A percentile compares a stretch with the other conserved stretches of the same genome.
Evolutionary conservation across 202 grass and related monocot genomes (phyloP).

Genomic region (Digitaria exilis): DNA sequence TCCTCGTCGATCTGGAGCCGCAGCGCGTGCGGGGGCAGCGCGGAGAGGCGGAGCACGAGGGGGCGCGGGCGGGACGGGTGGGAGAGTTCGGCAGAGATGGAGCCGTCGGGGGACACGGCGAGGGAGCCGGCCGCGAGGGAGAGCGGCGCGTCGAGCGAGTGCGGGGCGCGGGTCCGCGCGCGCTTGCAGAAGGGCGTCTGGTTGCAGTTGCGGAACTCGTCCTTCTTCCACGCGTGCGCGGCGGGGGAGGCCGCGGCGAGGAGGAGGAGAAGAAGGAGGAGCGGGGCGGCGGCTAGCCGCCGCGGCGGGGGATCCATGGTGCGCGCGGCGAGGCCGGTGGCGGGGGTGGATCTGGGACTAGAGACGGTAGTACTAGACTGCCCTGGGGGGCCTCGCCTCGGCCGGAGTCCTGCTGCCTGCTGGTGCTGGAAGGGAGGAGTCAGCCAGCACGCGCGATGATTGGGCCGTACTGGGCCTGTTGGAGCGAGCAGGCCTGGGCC

Average conservation of each 20-base stretch:
- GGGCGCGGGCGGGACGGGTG: conserved; percentile 51
- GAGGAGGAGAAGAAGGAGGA: conserved; percentile 31
- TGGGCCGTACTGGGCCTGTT: background rate
- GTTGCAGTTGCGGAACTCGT: conserved; percentile 88
- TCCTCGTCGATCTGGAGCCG: conserved; percentile 95
- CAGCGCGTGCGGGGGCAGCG: conserved; percentile 56
- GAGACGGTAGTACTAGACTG: background rate
- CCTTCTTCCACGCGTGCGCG: conserved; percentile 80
- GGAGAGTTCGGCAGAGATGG: conserved; percentile 60
- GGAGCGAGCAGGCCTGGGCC: background rate
- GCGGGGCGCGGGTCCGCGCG: conserved; percentile 58
- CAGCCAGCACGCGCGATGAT: background rate
- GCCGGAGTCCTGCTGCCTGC: conserved; percentile 32
- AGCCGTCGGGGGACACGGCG: conserved; percentile 53
- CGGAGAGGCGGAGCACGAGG: conserved; percentile 80
- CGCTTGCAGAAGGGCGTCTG: conserved; percentile 96
- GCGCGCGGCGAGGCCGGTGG: background rate
- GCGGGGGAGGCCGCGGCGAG: conserved; percentile 16
- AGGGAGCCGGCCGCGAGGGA: conserved; percentile 57
- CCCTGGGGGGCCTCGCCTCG: background rate
- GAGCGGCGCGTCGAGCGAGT: conserved; percentile 74
- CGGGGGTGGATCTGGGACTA: conserved; percentile 44
- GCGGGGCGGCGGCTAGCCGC: conserved; percentile 13
- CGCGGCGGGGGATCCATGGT: conserved; percentile 48
- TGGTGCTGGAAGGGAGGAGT: conserved; percentile 29